phyloP scores from a whole-genome alignment of 2,329 filamentous ascomycete genomes.

The Aspergillus chevalieri region DNA sequence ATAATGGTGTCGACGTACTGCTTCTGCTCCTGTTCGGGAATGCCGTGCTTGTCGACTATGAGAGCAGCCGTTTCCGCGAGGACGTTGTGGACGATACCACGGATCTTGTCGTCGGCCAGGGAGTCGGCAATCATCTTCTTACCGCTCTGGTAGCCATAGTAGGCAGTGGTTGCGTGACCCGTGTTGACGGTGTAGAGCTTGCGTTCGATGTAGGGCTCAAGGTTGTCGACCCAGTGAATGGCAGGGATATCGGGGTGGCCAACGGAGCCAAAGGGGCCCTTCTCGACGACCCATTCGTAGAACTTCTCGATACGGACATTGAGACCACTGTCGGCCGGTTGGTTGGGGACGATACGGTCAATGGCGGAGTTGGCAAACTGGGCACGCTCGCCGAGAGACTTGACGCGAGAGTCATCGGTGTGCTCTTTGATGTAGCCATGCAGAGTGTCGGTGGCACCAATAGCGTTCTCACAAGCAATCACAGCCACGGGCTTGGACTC shows the following conservation, averaged over 20 bases:
- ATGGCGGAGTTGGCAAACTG: conserved; percentile 97
- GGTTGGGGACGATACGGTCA: conserved; percentile 93
- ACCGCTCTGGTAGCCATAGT: conserved; percentile 82
- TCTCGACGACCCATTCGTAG: conserved; percentile 97
- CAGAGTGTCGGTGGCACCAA: conserved; percentile 85
- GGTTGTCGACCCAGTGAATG: conserved; percentile 86
- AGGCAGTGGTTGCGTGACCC: conserved; percentile 89
- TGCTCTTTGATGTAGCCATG: conserved; percentile 74
- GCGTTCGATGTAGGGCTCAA: conserved; percentile 94
- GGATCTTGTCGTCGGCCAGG: conserved; percentile 72
- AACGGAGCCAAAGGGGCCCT: conserved; percentile 69
- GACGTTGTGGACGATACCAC: conserved; percentile 69
- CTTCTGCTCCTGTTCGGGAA: conserved; percentile 66
- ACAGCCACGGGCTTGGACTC: conserved; percentile 67
- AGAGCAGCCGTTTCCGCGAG: conserved; percentile 80
- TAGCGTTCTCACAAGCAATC: conserved; percentile 97
- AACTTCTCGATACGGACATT: conserved; percentile 97
- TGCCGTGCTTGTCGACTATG: conserved; percentile 81
- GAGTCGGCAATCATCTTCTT: conserved; percentile 88
- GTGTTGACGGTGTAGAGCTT: conserved; percentile 99
- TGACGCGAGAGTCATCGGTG: conserved; percentile 61
- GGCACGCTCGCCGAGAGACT: conserved; percentile 65
- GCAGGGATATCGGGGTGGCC: conserved; percentile 71
- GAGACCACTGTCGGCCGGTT: conserved; percentile 71
- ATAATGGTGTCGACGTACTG: conserved; percentile 91